phyloP scores from a whole-genome alignment of 1,284 basidiomycete genomes.

The Omphalotus olearius region DNA sequence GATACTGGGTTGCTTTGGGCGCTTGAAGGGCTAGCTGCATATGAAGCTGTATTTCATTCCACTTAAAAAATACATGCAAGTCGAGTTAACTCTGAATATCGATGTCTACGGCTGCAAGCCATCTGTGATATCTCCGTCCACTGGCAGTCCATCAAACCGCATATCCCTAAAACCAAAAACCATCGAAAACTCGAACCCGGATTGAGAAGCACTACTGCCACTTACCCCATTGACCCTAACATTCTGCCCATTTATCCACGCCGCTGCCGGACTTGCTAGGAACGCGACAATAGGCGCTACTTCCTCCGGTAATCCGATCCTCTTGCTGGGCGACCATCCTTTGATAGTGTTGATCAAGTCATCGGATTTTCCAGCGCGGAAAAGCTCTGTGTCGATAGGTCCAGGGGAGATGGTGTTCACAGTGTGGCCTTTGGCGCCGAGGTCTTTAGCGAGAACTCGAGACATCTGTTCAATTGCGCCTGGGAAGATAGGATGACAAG shows the following conservation, averaged over 20 bases:
- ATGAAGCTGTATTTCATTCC: no score
- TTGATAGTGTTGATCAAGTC: constrained; percentile 41
- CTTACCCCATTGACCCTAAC: constrained; percentile 51
- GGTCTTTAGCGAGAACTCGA: constrained; percentile 55
- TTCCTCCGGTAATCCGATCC: constrained; percentile 51
- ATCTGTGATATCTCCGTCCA: no score
- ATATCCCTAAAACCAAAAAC: no score
- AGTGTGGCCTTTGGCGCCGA: constrained; percentile 46
- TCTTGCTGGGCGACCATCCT: constrained; percentile 39
- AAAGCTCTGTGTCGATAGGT: constrained; percentile 49
- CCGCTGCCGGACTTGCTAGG: constrained; percentile 44
- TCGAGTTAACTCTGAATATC: no score
- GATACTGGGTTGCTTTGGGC: no score
- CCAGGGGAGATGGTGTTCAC: constrained; percentile 57
- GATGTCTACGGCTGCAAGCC: no score
- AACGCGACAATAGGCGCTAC: constrained; percentile 50
- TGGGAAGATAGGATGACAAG: constrained; percentile 2
- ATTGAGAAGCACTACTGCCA: not conserved
- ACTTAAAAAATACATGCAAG: no score
- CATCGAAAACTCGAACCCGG: no score
- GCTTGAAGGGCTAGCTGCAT: no score
- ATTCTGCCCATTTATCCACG: constrained; percentile 56
- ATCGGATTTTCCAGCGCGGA: constrained; percentile 47
- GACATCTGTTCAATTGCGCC: constrained; percentile 55
- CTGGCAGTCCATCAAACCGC: no score